Base-by-base conservation (phyloP, 371 early-diverging fungal species). In the Apophysomyces trapeziformis region DNA sequence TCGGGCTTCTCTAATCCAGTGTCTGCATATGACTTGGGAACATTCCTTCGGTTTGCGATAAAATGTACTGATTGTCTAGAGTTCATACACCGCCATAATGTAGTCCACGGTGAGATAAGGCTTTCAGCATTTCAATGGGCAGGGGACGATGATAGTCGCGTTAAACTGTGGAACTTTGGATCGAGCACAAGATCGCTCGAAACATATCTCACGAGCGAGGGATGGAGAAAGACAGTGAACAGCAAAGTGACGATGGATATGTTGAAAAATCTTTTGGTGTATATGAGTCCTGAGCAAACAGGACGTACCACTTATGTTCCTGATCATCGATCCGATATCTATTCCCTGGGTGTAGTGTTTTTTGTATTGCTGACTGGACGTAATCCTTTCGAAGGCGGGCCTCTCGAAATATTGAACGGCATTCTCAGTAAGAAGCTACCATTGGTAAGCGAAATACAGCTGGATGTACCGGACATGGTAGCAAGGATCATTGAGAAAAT, bases 301-400 rank as follows among this genome's bases (percentile, higher is more conserved):
- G 87, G 87, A 5, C 75, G 87, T 47, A 85, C 87, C 5, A 83
- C 78, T 60, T 84, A 85, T 32, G 71, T 77, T 56, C 83, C 84
- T 59, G 87, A 86, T 64, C 84, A 85, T 62, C 73, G 87, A 18
- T 79, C 85, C 0, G 87, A 86, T 60, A 80, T 86, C 5, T 86
- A 86, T 62, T 85, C 81, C 0, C 63, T 86, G 5, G 87, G 87
- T 2, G 73, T 80, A 36, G 83, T 85, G 4, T 75, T 86, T 43
- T 86, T 80, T 62, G 75, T 82, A 14, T 57, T 87, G 57, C 54
- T 87, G 21, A 81, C 87, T 0, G 81, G 83, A 61, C 79, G 71
- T 64, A 71, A 70, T n/a, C 87, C 87, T 0, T 80, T 82, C 59
- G 74, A 83, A n/a, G 79, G 76, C 16, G 85, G 85, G 0, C 84